phyloP scores from a whole-genome alignment of 495 filamentous ascomycete genomes.

The Podospora comata region DNA sequence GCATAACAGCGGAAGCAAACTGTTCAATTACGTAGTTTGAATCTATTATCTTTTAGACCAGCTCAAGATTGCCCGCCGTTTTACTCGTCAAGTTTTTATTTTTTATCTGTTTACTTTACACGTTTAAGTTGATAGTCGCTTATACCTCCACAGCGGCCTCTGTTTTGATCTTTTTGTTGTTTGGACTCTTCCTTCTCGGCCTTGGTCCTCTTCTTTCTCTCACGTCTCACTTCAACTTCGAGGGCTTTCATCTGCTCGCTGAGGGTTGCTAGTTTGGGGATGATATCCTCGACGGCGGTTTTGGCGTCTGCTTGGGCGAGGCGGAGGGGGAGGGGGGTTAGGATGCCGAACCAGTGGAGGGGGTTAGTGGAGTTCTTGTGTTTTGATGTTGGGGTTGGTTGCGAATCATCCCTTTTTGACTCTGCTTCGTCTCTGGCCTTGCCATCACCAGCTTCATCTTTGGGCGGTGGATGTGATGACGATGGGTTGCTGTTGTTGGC shows the following conservation, averaged over 20 bases:
- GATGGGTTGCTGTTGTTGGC: neutral
- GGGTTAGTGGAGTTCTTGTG: conserved; percentile 45
- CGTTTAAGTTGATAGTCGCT: too few relatives aligned
- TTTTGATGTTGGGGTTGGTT: too few relatives aligned
- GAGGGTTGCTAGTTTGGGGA: conserved; percentile 46
- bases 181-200: conserved; percentile 32
- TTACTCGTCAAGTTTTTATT: too few relatives aligned
- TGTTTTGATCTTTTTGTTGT: conserved; percentile 6
- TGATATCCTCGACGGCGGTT: conserved; percentile 41
- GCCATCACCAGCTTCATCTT: neutral
- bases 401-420: neutral
- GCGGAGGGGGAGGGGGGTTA: conserved; percentile 59
- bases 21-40: too few relatives aligned
- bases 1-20: too few relatives aligned
- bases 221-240: conserved; percentile 51
- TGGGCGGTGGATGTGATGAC: too few relatives aligned
- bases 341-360: conserved; percentile 66
- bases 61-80: too few relatives aligned
- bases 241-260: conserved; percentile 46
- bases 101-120: too few relatives aligned
- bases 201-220: conserved; percentile 49
- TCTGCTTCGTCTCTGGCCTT: conserved; percentile 6
- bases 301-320: conserved; percentile 52
- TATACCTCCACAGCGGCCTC: neutral
- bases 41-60: too few relatives aligned